Evolutionary conservation across 1,139 yeast genomes (phyloP), one percentile per base, ranked within the genome.

Genomic region (Saccharomyces hybrid): DNA sequence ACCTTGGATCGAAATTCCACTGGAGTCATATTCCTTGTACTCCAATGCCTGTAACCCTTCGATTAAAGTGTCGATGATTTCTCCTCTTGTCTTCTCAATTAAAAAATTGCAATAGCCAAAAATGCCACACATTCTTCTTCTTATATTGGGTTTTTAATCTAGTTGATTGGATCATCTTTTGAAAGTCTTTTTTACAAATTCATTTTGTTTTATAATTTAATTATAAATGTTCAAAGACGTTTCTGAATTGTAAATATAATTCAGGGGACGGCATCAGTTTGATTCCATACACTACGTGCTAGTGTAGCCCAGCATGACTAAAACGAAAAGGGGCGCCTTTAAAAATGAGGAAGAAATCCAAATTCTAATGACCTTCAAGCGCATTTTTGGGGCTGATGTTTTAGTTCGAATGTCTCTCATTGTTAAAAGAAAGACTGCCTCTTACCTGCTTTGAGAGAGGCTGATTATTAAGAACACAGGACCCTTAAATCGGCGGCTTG

Each of bases 11-110:
- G 98, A 97, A 60, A 95, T 78, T 68, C 99, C 99, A 38, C 97
- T 88, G 20, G 97, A 91, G 73, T 95, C 99, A 68, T 95, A 95
- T 50, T 99, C 99, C 74, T 99, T 85, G 75, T 95, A 95, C 73
- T 95, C 99, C 67, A 93, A 81, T 67, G 96, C 83, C 69, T 86
- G 90, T 57, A 95, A 82, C 57, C 99, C 99, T 67, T 90, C 96
- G 54, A 91, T 79, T 62, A 93, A 80, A 57, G 88, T 88, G 71
- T 86, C 90, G 60, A 93, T 78, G 71, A 95, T 90, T 67, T 91
- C 96, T 51, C 96, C 97, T 73, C 98, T 81, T 53, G 91, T 78
- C 71, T 84, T 88, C 64, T 91, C 96, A 59, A 89, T 96, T 69
- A 93, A 81, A 74, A 88, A 95, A 79, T 95, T 95, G 66, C 95